Percentiles rank a stretch among this genome's conserved stretches.
These are phyloP conservation scores for Acer campestre DNA, from an alignment of 345 rosid species.

Conservation along the genomic window DNA sequence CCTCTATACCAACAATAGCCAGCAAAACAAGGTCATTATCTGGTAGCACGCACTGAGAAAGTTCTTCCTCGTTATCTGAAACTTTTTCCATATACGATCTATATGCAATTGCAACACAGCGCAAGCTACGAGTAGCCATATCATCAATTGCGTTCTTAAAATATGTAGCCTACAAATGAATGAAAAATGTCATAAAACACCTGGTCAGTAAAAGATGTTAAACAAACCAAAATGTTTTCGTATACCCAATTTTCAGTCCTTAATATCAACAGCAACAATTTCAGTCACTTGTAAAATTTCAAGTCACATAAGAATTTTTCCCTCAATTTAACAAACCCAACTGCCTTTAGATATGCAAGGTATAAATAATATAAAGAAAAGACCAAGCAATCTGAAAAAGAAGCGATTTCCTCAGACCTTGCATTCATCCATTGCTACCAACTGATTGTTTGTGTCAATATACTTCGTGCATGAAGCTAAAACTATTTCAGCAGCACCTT, in stretches of 20 bases:
- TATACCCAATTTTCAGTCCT: background rate
- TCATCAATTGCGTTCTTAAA: constrained; percentile 64
- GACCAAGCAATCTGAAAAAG: background rate
- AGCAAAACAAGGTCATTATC: constrained; percentile 87
- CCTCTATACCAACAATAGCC: constrained; percentile 92
- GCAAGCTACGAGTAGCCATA: constrained; percentile 86
- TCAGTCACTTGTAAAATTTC: background rate
- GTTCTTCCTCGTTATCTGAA: constrained; percentile 70
- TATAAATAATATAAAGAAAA: background rate
- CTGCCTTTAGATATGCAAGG: background rate
- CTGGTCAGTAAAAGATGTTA: background rate
- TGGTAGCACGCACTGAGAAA: constrained; percentile 73
- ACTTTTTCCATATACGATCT: constrained; percentile 65
- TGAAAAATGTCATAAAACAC: background rate
- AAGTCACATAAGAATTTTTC: background rate
- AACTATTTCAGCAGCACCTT: no score
- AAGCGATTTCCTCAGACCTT: constrained; percentile 48
- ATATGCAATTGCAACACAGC: constrained; percentile 92
- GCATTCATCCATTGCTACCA: constrained; percentile 59
- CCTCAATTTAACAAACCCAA: background rate
- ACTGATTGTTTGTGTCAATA: no score
- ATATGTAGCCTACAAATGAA: constrained; percentile 46
- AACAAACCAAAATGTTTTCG: background rate
- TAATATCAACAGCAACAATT: background rate
- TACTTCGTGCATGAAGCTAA: no score